Conservation (phyloP, 306 rosid species). For the Gillenia trifoliata region DNA sequence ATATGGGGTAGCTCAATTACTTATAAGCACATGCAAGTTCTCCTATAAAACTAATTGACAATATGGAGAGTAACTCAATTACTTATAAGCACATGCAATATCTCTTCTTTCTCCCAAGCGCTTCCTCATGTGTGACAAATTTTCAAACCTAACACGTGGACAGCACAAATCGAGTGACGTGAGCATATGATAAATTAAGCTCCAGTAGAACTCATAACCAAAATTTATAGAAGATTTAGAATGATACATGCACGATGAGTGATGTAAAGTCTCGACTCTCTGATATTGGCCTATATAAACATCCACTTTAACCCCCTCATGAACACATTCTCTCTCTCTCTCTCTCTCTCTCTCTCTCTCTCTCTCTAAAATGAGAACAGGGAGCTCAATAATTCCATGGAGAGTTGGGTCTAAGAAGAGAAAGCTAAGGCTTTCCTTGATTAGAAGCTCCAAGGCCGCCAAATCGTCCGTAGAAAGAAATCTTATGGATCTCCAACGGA, state of each 20-base stretch:
- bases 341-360: constrained; percentile 6
- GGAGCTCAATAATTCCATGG: constrained; percentile 22
- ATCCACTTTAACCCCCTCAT: background rate
- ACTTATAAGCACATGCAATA: too few relatives aligned
- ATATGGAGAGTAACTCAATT: too few relatives aligned
- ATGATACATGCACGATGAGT: background rate
- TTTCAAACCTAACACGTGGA: too few relatives aligned
- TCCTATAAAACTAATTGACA: too few relatives aligned
- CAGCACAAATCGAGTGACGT: too few relatives aligned
- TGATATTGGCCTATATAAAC: constrained; percentile 13
- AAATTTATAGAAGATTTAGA: background rate
- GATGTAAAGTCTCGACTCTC: background rate
- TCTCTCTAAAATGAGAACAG: constrained; percentile 34
- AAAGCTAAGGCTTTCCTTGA: constrained; percentile 35
- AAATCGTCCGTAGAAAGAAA: constrained; percentile 28
- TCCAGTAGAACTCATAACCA: too few relatives aligned
- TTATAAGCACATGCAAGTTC: too few relatives aligned
- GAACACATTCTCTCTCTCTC: background rate
- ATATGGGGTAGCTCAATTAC: too few relatives aligned
- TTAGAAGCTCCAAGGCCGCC: constrained; percentile 18
- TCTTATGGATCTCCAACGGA: constrained; percentile 49
- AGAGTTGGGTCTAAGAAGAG: constrained; percentile 43
- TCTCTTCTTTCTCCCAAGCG: too few relatives aligned
- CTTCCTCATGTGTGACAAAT: too few relatives aligned
- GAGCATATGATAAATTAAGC: too few relatives aligned